These are phyloP conservation scores for Pythium rhizo-oryzae DNA, from an alignment of 352 stramenopile species.

Conservation along the genomic window DNA sequence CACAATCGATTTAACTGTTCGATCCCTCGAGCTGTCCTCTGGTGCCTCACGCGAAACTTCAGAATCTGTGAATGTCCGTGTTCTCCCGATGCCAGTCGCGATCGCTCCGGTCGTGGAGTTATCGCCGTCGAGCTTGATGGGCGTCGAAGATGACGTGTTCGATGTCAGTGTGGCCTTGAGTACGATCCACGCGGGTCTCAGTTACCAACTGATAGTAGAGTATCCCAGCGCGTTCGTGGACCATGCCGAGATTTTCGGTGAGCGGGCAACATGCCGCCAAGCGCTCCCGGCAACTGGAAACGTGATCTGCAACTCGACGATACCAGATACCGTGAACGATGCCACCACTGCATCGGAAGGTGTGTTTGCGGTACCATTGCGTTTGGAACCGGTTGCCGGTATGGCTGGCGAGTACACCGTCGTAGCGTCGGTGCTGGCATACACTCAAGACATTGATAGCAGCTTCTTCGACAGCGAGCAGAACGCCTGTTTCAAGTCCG, in stretches of 20 bases:
- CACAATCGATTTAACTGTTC: conserved; percentile 1
- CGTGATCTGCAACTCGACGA: conserved; percentile 3
- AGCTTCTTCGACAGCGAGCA: conserved; percentile 8
- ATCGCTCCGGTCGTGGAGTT: not conserved
- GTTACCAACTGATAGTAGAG: conserved; percentile 16
- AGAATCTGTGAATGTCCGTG: not conserved
- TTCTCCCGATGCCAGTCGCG: conserved; percentile 18
- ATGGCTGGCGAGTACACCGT: conserved; percentile 16
- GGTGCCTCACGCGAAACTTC: not conserved
- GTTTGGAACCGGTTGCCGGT: conserved; percentile 4
- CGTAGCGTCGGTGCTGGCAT: conserved; percentile 8
- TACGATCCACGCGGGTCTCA: not conserved
- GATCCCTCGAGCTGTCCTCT: conserved; percentile 17
- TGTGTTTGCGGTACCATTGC: not conserved
- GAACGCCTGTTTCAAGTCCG: conserved; percentile 1
- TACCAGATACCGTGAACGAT: not conserved
- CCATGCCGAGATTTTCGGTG: not conserved
- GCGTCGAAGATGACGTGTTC: conserved; percentile 6
- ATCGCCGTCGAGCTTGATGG: not conserved
- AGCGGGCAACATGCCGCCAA: not conserved
- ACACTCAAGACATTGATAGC: conserved; percentile 19
- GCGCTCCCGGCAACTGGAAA: not conserved
- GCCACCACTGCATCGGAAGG: not conserved
- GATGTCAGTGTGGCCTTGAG: not conserved
- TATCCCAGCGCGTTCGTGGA: conserved; percentile 14